Conservation (phyloP, 2,329 filamentous ascomycete species). For the Cytospora mali region DNA sequence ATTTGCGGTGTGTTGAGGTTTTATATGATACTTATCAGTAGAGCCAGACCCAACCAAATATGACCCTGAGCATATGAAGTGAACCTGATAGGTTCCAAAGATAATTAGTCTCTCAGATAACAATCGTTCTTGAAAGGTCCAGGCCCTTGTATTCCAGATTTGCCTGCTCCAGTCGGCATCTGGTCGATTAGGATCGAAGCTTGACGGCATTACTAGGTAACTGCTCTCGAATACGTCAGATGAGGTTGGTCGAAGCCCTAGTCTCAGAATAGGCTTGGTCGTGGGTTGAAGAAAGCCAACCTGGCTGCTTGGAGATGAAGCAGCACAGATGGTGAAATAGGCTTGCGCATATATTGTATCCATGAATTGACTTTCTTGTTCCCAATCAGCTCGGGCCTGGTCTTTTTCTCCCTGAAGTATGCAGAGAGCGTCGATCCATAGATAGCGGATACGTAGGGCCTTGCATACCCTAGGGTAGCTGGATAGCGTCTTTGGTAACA, state of each 20-base stretch:
- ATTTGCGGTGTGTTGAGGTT: not conserved
- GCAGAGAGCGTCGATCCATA: conserved; percentile 26
- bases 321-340: not conserved
- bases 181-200: too few species aligned
- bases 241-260: not conserved
- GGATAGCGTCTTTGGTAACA: not conserved
- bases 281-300: not conserved
- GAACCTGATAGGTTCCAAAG: not conserved
- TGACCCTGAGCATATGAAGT: not conserved
- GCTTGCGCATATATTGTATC: not conserved
- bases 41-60: not conserved
- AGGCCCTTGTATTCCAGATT: not conserved
- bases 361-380: not conserved
- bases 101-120: not conserved
- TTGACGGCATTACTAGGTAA: not conserved
- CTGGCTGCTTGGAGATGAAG: not conserved
- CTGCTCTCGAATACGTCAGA: not conserved
- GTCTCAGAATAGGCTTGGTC: not conserved
- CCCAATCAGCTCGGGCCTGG: not conserved
- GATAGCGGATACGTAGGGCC: conserved; percentile 7
- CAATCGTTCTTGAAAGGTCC: not conserved
- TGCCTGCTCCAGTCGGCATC: not conserved
- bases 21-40: not conserved
- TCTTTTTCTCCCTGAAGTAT: conserved; percentile 16
- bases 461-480: not conserved